Evolutionary conservation across 1,139 yeast species (phyloP), one percentile per base, ranked within the genome.

Genomic region (Sugiyamaella castrensis): DNA sequence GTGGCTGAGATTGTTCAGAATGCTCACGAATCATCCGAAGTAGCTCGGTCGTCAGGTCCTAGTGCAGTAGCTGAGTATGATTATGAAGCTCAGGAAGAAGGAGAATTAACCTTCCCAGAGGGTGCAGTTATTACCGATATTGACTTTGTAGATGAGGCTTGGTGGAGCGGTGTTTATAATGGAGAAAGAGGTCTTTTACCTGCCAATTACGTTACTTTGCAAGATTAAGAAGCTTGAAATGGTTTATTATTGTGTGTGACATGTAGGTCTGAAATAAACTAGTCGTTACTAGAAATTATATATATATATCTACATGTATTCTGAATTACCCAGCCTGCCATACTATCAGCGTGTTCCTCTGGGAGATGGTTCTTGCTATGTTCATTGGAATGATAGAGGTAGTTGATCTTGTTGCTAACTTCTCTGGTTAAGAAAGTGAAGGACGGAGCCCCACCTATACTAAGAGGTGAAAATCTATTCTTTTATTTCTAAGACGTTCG

Each of bases 171-270:
- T 43, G 82, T 82, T 59, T 71, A 80, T 52, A 69, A 81, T 37
- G 96, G 96, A 38, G 85, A 81, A 57, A 75, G 79, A 56, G 95
- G 95, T 50, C 74, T 92, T 50, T 89, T 92, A 82, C 98, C 98
- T 42, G 82, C 95, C 38, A 88, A 87, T 69, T 89, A 86, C 64
- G 98, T 92, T 43, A 65, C 73, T 16, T 63, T 81, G 51, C 64
- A 68, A 45, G 57, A 70, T 40, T 65, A 58, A 47, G 15, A 11
- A 35, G 3, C 16, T 13, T 35, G 24, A 19, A 19, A 19, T 19
- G 24, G 5, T 5, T 19, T 19, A 19, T 35, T 13, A 40, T n/a
- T n/a, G 16, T 40, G 34, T 24, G 19, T 13, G 30, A 39, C 34
- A 32, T 30, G 11, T 15, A 19, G 35, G 12, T 41, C 4, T 16